Conservation (phyloP, 1,284 basidiomycete species). For the Meira miltonrushii region DNA sequence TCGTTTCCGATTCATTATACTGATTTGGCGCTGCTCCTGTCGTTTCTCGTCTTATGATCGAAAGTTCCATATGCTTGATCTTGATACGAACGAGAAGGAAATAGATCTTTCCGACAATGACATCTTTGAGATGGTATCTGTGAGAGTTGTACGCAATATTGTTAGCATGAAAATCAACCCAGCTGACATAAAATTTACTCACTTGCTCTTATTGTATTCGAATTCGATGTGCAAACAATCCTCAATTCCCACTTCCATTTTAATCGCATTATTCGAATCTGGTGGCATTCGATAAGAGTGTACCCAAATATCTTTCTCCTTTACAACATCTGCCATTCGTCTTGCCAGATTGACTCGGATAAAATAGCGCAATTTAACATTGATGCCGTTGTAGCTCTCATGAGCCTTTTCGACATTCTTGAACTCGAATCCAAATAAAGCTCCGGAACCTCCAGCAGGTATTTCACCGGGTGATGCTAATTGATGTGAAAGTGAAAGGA, state of each 20-base stretch:
- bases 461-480: slow-evolving; percentile 81
- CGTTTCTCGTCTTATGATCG: slow-evolving; percentile 93
- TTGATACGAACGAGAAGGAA: slow-evolving; percentile 97
- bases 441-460: slow-evolving; percentile 5
- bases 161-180: background rate
- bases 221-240: slow-evolving; percentile 99
- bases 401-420: slow-evolving; percentile 99
- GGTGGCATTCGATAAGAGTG: slow-evolving; percentile 98
- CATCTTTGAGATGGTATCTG: slow-evolving; percentile 90
- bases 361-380: slow-evolving; percentile 88
- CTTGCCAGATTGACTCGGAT: slow-evolving; percentile 85
- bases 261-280: slow-evolving; percentile 93
- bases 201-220: slow-evolving; percentile 97
- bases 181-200: slow-evolving; percentile 3
- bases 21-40: slow-evolving; percentile 83
- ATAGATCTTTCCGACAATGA: slow-evolving; percentile 98
- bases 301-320: slow-evolving; percentile 94
- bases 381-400: slow-evolving; percentile 95
- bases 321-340: slow-evolving; percentile 82
- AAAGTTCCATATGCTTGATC: slow-evolving; percentile 99
- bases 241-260: slow-evolving; percentile 99
- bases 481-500: slow-evolving; percentile 89
- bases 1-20: slow-evolving; percentile 98
- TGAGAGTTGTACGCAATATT: background rate
- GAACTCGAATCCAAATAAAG: slow-evolving; percentile 79